A percentile compares a stretch with the other conserved stretches of the same genome.
Conservation (phyloP, 1,284 basidiomycete species). For the Thelephora terrestris region DNA sequence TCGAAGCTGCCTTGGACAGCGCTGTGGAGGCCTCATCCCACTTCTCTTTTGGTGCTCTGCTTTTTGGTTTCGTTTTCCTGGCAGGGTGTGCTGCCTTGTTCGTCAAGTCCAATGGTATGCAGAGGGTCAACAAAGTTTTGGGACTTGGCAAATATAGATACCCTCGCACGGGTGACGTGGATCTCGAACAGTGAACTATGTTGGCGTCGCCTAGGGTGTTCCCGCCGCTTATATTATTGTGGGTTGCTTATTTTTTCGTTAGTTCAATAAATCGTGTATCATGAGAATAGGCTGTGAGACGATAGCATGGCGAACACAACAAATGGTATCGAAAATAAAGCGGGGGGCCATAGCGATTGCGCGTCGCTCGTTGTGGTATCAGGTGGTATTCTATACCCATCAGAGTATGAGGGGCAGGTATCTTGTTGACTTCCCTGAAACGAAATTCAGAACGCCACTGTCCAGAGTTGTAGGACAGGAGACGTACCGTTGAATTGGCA, state of each 20-base stretch:
- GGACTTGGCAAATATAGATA: conserved; percentile 6
- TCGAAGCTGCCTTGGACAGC: conserved; percentile 1
- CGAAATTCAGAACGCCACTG: conserved; percentile 2
- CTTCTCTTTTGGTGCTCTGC: conserved; percentile 12
- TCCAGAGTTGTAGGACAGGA: not conserved
- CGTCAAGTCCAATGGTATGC: conserved; percentile 9
- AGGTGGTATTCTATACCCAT: conserved; percentile 45
- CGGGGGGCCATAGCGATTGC: not conserved
- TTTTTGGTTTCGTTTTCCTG: conserved; percentile 5
- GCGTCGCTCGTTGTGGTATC: not conserved
- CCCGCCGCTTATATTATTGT: too few species aligned
- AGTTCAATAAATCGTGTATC: too few species aligned
- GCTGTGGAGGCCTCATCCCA: conserved; percentile 6
- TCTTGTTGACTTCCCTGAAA: conserved; percentile 35
- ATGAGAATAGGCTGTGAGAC: not conserved
- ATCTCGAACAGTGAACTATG: conserved; percentile 9
- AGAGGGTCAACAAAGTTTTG: not conserved
- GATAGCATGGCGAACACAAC: not conserved
- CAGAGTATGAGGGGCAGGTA: conserved; percentile 65
- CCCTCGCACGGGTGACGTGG: conserved; percentile 16
- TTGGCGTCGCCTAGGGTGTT: too few species aligned
- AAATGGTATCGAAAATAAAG: not conserved
- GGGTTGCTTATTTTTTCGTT: too few species aligned
- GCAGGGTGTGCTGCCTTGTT: conserved; percentile 4
- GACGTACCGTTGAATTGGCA: conserved; percentile 45